Evolutionary conservation across 2,329 filamentous ascomycete genomes (phyloP), one percentile per base, ranked within the genome.

Genomic region (Penicillium olsonii): DNA sequence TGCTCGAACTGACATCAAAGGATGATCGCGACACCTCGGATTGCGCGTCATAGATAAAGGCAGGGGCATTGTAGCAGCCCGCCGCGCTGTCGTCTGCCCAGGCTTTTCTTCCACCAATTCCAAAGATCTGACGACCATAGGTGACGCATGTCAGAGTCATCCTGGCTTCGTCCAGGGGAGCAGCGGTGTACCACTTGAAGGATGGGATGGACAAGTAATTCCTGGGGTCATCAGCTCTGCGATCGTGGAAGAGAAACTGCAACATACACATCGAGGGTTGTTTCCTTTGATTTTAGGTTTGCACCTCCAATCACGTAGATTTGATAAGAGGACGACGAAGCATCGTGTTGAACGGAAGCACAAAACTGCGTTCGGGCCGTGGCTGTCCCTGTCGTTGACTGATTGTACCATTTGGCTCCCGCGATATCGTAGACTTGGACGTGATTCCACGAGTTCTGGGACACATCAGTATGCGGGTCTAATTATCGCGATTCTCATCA

Each of bases 181-280:
- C 40, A 14, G 55, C 55, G 14, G 19, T 35, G 24, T 50, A 57
- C 51, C 55, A 58, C 35, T 54, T 54, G 37, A 58, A 58, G 0
- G 54, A 55, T 1, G 55, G 55, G 20, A 57, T 54, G 2, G 54
- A 55, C 14, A 58, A 44, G 20, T 58, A 58, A 18, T 48, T 45
- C 10, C 51, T 56, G 22, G 29, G 3, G 27, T 19, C 18, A 18
- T n/a, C 14, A 9, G 14, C 17, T 4, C n/a, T 2, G 18, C 17
- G 19, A 24, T 22, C 17, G 14, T 0, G 14, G 22, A 11, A n/a
- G 14, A 11, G 19, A 34, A 9, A 10, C n/a, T 24, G 19, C 29
- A 12, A 43, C 53, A 19, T 48, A 52, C 54, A 55, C 43, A 19
- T 56, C 49, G 2, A 46, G 35, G 10, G 48, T 18, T 0, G 50